Evolutionary conservation across 306 rosid genomes (phyloP).

Genomic region (Vigna unguiculata): DNA sequence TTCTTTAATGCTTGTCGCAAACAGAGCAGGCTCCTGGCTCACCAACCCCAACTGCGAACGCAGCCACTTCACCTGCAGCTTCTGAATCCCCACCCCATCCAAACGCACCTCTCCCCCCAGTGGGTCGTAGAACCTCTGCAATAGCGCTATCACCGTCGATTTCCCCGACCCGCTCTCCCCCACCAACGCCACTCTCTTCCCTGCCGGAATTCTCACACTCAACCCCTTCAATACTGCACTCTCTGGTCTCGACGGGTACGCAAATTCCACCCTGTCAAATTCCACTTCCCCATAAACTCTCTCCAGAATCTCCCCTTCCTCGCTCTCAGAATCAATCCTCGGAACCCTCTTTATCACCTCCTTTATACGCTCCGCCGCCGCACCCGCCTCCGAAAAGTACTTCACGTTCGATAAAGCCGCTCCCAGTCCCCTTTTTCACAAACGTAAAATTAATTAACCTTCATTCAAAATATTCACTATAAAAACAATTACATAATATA

Average conservation of each 20-base stretch:
- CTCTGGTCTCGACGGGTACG: conserved; percentile 74
- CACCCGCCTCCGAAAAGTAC: conserved; percentile 69
- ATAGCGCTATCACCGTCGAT: conserved; percentile 65
- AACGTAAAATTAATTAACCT: not conserved
- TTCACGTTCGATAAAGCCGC: conserved; percentile 68
- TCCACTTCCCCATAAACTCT: conserved; percentile 64
- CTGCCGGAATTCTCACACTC: conserved; percentile 60
- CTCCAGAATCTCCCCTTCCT: conserved; percentile 57
- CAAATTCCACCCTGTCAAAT: conserved; percentile 58
- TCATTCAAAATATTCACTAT: too few species aligned
- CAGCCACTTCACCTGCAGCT: conserved; percentile 74
- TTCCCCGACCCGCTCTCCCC: conserved; percentile 86
- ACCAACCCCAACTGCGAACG: conserved; percentile 84
- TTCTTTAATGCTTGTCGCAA: conserved; percentile 73
- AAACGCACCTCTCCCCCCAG: conserved; percentile 61
- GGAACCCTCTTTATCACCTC: conserved; percentile 76
- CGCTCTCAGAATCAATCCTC: conserved; percentile 67
- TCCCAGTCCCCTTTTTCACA: conserved; percentile 62
- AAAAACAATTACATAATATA: too few species aligned
- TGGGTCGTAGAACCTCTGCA: conserved; percentile 83
- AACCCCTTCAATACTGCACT: conserved; percentile 57
- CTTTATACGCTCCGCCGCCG: conserved; percentile 70
- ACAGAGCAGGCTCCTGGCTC: conserved; percentile 85
- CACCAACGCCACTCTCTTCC: conserved; percentile 72
- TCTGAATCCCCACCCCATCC: conserved; percentile 68